Base-by-base conservation (phyloP, 176 grass and related monocot species). In the Zea luxurians region DNA sequence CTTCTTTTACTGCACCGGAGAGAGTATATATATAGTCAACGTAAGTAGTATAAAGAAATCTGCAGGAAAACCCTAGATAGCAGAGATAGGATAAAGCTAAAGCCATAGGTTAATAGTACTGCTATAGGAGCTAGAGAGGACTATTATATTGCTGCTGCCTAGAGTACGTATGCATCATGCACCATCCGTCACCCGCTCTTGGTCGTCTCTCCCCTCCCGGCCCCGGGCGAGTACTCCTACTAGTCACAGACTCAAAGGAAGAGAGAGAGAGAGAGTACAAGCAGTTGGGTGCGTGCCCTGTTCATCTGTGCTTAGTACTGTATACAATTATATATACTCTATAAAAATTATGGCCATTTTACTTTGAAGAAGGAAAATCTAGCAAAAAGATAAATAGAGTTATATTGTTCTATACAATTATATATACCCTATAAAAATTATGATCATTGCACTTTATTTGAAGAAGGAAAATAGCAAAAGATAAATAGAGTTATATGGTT, bases 281-380 rank as follows among this genome's bases (percentile, higher is more conserved):
- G 15, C 2, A 3, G 4, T 15, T 42, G 13, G 68, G 21, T 70
- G 45, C 36, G 47, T 78, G 17, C 16, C 41, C 76, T 53, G 47
- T 52, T 66, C 75, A 78, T 78, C 75, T 27, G 27, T 62, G 44
- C 3, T 76, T 77, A 64, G 78, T 62, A 72, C 67, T 83, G 61
- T 27, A 27, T 27, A 27, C 27, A 27, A 27, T 27, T 27, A 27
- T 27, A 27, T 27, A 27, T 27, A 27, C 27, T 27, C 27, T 27
- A 27, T 27, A 27, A 27, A 27, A 27, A 27, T 27, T 27, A 27
- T 27, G 27, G 27, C 1, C 27, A 27, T 27, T 27, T 0, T 1
- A 27, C 27, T 27, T 27, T 27, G 27, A 27, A 27, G 27, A 27
- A 27, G 27, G 27, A 27, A 27, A 27, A 27, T 27, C 0, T 27